Evolutionary conservation across 441 rosid genomes (phyloP).

Genomic region (Gossypium schwendimanii): DNA sequence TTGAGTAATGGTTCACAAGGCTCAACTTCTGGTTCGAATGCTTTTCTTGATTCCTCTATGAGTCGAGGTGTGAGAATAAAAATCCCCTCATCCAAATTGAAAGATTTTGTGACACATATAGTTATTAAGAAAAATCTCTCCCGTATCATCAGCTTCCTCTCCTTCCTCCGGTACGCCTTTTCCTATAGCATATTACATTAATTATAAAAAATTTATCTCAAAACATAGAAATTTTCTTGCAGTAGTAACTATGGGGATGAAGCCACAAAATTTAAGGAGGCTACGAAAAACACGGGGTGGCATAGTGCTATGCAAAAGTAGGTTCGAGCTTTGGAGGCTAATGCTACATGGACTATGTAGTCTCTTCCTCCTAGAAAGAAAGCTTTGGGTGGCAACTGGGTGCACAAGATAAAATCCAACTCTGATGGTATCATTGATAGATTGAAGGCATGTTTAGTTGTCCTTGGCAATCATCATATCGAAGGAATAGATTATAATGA

Average conservation of each 20-base stretch:
- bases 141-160: not conserved
- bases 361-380: not conserved
- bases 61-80: not conserved
- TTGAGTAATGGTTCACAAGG: not conserved
- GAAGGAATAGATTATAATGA: not conserved
- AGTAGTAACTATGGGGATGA: not conserved
- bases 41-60: no score
- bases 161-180: not conserved
- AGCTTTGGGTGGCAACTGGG: not conserved
- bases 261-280: not conserved
- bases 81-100: not conserved
- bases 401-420: not conserved
- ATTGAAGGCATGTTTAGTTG: not conserved
- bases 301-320: not conserved
- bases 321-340: not conserved
- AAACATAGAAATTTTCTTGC: no score
- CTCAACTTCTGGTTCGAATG: not conserved
- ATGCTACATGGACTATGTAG: not conserved
- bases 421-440: not conserved
- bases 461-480: not conserved
- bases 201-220: no score
- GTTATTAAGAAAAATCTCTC: not conserved
- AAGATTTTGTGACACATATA: not conserved
- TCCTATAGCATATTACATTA: not conserved
- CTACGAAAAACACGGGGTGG: not conserved